Percentiles rank a stretch among this genome's conserved stretches.
These are phyloP conservation scores for Silene noctiflora DNA, from an alignment of 179 eudicot genomes.

Conservation along the genomic window DNA sequence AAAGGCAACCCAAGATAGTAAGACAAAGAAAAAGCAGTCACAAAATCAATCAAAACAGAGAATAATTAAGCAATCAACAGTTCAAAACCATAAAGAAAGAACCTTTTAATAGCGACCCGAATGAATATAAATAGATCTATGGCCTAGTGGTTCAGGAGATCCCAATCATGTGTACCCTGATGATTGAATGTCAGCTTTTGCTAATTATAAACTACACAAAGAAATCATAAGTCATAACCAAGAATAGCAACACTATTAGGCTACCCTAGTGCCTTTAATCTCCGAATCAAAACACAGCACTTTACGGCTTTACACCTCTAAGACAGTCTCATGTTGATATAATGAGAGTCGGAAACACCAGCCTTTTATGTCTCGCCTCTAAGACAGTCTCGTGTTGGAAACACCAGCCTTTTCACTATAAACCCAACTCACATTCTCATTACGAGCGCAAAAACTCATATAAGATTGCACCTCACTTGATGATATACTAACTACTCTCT, in stretches of 20 bases:
- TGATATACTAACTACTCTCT: too few species aligned
- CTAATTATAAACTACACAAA: not conserved
- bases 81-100: not conserved
- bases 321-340: too few species aligned
- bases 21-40: not conserved
- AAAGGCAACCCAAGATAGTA: not conserved
- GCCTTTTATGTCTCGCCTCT: too few species aligned
- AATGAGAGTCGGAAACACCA: too few species aligned
- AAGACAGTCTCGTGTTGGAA: too few species aligned
- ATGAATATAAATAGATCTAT: not conserved
- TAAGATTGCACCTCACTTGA: too few species aligned
- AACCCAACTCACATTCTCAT: too few species aligned
- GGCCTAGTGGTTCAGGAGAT: not conserved
- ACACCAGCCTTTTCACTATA: too few species aligned
- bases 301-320: too few species aligned
- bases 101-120: not conserved
- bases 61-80: too few species aligned
- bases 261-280: not conserved
- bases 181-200: not conserved
- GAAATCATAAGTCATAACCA: not conserved
- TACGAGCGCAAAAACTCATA: too few species aligned
- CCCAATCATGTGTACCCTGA: not conserved
- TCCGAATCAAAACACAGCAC: too few species aligned
- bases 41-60: not conserved
- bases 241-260: not conserved